Evolutionary conservation across 441 rosid species (phyloP).

Genomic region (Erodium moschatum): DNA sequence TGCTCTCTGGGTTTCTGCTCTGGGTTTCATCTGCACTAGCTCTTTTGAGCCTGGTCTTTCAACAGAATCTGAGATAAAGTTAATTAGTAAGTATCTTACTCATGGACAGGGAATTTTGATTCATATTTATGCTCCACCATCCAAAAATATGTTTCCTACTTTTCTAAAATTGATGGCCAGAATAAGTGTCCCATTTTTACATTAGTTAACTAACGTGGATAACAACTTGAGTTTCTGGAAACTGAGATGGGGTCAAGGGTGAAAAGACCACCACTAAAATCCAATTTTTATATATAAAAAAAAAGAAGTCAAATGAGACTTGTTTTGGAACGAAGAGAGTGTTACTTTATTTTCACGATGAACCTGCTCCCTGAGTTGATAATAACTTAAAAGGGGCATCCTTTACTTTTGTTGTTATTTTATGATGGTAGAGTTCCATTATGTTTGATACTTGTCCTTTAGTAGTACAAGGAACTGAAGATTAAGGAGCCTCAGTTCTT

Average conservation of each 20-base stretch:
- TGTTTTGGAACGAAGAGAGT: neutral
- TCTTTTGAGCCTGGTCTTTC: constrained; percentile 38
- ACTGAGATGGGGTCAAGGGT: neutral
- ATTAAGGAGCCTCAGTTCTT: neutral
- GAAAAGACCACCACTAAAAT: neutral
- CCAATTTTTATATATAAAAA: no score
- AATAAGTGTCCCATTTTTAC: neutral
- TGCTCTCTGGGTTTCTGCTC: constrained; percentile 55
- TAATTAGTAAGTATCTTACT: constrained; percentile 40
- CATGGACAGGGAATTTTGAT: neutral
- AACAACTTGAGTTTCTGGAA: neutral
- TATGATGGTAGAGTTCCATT: neutral
- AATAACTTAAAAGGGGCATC: neutral
- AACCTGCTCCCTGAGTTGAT: neutral
- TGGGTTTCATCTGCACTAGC: constrained; percentile 38
- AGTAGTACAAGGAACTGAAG: neutral
- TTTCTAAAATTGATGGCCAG: neutral
- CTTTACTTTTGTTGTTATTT: neutral
- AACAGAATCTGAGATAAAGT: constrained; percentile 49
- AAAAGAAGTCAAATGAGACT: neutral
- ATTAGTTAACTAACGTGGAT: neutral
- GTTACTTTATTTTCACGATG: neutral
- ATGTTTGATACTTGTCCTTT: neutral
- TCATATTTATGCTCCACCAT: neutral
- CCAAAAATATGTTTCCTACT: neutral